Conservation (phyloP, 441 rosid genomes). For the Populus hybrid region DNA sequence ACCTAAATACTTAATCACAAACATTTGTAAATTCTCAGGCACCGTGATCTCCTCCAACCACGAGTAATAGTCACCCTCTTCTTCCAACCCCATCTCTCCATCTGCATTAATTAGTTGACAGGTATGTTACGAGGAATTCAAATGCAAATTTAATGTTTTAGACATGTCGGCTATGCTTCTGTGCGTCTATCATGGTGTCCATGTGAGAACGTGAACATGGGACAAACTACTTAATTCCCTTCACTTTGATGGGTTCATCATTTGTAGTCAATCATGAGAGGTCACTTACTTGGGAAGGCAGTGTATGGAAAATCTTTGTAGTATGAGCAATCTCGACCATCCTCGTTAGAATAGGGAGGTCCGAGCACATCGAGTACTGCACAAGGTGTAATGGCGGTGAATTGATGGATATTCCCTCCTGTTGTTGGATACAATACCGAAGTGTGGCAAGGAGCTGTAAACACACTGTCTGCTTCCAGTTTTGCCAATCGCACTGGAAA, state of each 20-base stretch:
- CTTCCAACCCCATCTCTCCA: slow-evolving; percentile 19
- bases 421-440: slow-evolving; percentile 42
- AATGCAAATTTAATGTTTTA: neutral
- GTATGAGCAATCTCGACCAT: slow-evolving; percentile 39
- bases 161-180: neutral
- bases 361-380: slow-evolving; percentile 42
- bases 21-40: slow-evolving; percentile 54
- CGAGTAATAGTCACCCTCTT: slow-evolving; percentile 26
- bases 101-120: slow-evolving; percentile 26
- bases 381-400: slow-evolving; percentile 39
- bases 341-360: slow-evolving; percentile 38
- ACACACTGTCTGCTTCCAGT: slow-evolving; percentile 29
- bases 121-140: neutral
- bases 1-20: slow-evolving; percentile 49
- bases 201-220: neutral
- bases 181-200: neutral
- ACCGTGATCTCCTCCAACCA: slow-evolving; percentile 60
- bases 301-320: slow-evolving; percentile 31
- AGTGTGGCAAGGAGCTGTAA: slow-evolving; percentile 34
- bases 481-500: slow-evolving; percentile 40
- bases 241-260: neutral
- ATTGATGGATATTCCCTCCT: slow-evolving; percentile 49
- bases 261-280: neutral
- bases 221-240: neutral
- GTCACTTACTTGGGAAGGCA: slow-evolving; percentile 34